phyloP scores from a whole-genome alignment of 2,329 filamentous ascomycete genomes.

The Ceratocystis smalleyi region DNA sequence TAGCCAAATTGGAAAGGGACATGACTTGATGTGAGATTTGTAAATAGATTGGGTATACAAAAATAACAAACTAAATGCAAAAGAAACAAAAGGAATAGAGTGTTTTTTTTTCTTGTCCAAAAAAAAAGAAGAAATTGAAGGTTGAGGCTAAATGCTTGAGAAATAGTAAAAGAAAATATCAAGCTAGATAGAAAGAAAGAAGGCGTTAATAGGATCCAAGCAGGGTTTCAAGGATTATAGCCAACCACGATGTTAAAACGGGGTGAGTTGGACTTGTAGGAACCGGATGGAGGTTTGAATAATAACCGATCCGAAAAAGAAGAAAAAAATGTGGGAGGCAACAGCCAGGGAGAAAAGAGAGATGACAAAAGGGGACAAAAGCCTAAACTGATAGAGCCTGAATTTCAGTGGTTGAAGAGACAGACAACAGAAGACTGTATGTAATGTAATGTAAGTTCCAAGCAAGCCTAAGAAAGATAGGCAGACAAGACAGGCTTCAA shows the following conservation, averaged over 20 bases:
- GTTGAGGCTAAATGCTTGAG: background rate
- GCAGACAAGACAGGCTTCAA: background rate
- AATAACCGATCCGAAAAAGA: background rate
- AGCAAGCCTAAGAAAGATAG: background rate
- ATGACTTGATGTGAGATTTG: background rate
- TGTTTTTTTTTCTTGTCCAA: too few relatives aligned
- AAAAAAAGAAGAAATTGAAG: background rate
- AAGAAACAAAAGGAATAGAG: too few relatives aligned
- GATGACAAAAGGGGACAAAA: background rate
- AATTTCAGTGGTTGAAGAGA: background rate
- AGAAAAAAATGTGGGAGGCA: background rate
- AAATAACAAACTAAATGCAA: background rate
- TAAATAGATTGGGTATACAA: background rate
- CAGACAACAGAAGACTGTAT: background rate
- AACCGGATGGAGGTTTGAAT: background rate
- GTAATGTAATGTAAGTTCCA: background rate
- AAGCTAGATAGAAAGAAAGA: background rate
- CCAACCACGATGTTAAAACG: background rate
- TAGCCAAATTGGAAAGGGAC: background rate
- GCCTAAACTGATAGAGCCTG: background rate
- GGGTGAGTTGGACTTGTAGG: background rate
- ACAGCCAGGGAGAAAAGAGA: background rate
- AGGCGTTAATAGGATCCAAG: background rate
- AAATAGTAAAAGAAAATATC: background rate
- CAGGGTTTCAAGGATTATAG: constrained; percentile 4